Evolutionary conservation across 1,139 yeast species (phyloP).

Genomic region (Yamadazyma diospyri): DNA sequence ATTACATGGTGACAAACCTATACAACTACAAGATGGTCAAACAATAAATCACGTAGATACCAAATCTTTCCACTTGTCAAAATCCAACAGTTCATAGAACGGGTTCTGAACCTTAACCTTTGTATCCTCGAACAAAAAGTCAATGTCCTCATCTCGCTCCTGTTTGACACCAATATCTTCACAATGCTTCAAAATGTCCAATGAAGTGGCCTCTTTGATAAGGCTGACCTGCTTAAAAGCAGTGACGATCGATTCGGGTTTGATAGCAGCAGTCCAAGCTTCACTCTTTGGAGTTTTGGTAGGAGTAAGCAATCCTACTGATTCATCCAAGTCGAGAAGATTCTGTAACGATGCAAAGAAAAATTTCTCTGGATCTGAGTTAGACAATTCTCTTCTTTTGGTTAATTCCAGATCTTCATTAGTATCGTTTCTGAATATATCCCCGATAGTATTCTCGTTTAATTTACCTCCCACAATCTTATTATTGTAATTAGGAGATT

Average conservation of each 20-base stretch:
- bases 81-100: slow-evolving; percentile 24
- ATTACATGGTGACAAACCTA: too few relatives aligned
- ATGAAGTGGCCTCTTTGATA: slow-evolving; percentile 28
- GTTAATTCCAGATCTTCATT: slow-evolving; percentile 30
- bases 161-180: slow-evolving; percentile 17
- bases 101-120: slow-evolving; percentile 25
- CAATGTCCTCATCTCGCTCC: slow-evolving; percentile 28
- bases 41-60: too few relatives aligned
- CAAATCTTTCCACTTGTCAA: slow-evolving; percentile 37
- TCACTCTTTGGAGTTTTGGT: slow-evolving; percentile 34
- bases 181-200: slow-evolving; percentile 31
- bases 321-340: slow-evolving; percentile 43
- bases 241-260: slow-evolving; percentile 42
- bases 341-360: slow-evolving; percentile 54
- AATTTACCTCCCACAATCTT: slow-evolving; percentile 14
- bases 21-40: too few relatives aligned
- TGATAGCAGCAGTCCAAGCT: slow-evolving; percentile 45
- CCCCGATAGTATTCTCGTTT: slow-evolving; percentile 23
- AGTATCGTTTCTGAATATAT: slow-evolving; percentile 18
- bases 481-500: slow-evolving; percentile 31
- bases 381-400: slow-evolving; percentile 46
- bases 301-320: slow-evolving; percentile 31
- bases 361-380: slow-evolving; percentile 45
- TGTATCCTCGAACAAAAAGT: slow-evolving; percentile 30
- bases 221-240: slow-evolving; percentile 45